A percentile compares a stretch with the other conserved stretches of the same genome.
Evolutionary conservation across 192 early-diverging fungal genomes (phyloP).

Genomic region (Glomus cerebriforme): DNA sequence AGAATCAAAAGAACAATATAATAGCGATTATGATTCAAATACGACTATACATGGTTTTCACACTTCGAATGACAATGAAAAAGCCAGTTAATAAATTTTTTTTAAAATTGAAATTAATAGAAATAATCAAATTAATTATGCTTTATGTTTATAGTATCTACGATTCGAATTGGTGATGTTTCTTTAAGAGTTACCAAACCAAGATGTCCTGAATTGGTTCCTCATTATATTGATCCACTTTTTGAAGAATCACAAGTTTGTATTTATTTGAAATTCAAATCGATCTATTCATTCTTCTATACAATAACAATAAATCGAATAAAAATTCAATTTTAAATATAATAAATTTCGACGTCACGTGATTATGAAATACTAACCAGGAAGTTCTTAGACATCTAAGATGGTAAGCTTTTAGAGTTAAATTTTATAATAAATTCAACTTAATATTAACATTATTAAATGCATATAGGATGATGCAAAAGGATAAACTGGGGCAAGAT

Average conservation of each 20-base stretch:
- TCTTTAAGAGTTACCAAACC: slow-evolving; percentile 49
- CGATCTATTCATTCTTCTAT: neutral
- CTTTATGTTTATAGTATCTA: slow-evolving; percentile 36
- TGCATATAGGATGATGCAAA: slow-evolving; percentile 74
- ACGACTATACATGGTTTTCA: neutral
- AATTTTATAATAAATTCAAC: neutral
- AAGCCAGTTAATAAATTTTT: neutral
- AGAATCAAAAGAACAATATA: neutral
- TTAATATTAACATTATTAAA: neutral
- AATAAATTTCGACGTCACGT: neutral
- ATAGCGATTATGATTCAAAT: neutral
- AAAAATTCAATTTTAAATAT: neutral
- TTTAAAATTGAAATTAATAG: neutral
- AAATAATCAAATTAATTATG: neutral
- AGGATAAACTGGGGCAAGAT: slow-evolving; percentile 78
- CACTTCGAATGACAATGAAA: neutral
- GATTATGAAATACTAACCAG: slow-evolving; percentile 20
- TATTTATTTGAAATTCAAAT: slow-evolving; percentile 2
- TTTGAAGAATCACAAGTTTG: slow-evolving; percentile 60
- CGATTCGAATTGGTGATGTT: slow-evolving; percentile 61
- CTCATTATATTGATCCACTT: slow-evolving; percentile 49
- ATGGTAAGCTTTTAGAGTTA: slow-evolving; percentile 34
- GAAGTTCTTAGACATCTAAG: slow-evolving; percentile 45
- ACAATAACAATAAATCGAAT: too few relatives aligned
- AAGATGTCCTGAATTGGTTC: slow-evolving; percentile 54